Evolutionary conservation across 768 basidiomycete genomes (phyloP).

Genomic region (Psilocybe subaeruginosa): DNA sequence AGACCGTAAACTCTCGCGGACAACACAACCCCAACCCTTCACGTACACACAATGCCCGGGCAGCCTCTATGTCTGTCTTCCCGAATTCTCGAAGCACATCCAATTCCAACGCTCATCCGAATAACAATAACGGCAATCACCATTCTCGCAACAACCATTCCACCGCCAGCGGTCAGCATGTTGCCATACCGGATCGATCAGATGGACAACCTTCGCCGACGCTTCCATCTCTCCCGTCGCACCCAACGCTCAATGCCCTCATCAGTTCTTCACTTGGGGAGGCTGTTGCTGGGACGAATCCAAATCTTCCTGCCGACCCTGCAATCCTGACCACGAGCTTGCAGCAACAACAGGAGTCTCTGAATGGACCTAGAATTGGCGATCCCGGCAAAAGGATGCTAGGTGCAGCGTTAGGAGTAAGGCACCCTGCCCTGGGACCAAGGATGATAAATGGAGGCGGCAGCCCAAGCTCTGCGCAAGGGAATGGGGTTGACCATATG

Average conservation of each 20-base stretch:
- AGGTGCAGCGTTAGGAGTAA: conserved; percentile 80
- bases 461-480: conserved; percentile 40
- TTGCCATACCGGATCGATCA: conserved; percentile 55
- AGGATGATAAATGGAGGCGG: conserved; percentile 51
- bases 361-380: conserved; percentile 78
- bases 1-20: conserved; percentile 77
- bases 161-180: conserved; percentile 36
- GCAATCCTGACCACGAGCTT: conserved; percentile 66
- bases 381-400: conserved; percentile 91
- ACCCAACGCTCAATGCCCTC: conserved; percentile 83
- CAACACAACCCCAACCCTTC: conserved; percentile 63
- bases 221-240: conserved; percentile 77
- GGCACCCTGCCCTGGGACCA: conserved; percentile 75
- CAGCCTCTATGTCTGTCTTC: conserved; percentile 67
- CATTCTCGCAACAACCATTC: conserved; percentile 31
- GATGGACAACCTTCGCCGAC: conserved; percentile 78
- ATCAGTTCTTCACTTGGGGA: conserved; percentile 74
- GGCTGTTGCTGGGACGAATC: conserved; percentile 44
- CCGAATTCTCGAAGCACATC: conserved; percentile 54
- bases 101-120: conserved; percentile 36
- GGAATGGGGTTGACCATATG: conserved; percentile 57
- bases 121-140: conserved; percentile 41
- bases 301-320: conserved; percentile 56
- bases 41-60: conserved; percentile 73
- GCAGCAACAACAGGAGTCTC: conserved; percentile 38